Conservation (phyloP, 83 land plant species). For the Isoetes engelmannii region DNA sequence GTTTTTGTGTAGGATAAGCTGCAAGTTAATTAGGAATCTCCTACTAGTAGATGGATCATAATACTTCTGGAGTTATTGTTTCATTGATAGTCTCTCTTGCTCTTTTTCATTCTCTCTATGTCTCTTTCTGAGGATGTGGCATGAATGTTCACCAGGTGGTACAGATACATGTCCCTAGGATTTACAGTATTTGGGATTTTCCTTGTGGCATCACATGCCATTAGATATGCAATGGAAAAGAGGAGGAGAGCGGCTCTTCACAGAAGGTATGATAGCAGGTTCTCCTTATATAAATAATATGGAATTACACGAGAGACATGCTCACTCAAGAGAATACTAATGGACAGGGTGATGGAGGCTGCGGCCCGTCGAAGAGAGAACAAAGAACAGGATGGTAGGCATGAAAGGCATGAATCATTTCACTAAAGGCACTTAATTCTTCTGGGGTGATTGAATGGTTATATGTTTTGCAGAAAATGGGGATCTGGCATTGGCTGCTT, state of each 20-base stretch:
- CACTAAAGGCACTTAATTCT: background rate
- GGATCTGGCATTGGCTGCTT: background rate
- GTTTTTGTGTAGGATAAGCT: too few species aligned
- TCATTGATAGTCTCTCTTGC: background rate
- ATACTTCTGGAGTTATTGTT: too few species aligned
- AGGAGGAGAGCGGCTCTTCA: constrained; percentile 68
- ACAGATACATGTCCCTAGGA: constrained; percentile 80
- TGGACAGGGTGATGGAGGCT: constrained; percentile 78
- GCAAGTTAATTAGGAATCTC: too few species aligned
- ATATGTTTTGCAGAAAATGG: constrained; percentile 17
- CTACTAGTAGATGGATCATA: too few species aligned
- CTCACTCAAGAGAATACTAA: background rate
- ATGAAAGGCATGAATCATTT: background rate
- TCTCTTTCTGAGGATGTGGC: background rate
- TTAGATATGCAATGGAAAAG: constrained; percentile 59
- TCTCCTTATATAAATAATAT: background rate
- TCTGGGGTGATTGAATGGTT: background rate
- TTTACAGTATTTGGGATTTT: constrained; percentile 70
- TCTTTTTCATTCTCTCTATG: background rate
- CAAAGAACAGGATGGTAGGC: constrained; percentile 45
- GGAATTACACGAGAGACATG: background rate
- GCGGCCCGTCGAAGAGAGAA: constrained; percentile 56
- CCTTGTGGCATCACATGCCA: constrained; percentile 65
- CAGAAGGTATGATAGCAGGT: constrained; percentile 45
- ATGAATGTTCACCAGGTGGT: constrained; percentile 45